phyloP scores from a whole-genome alignment of 352 stramenopile species.

The Thalassiosira hispida region DNA sequence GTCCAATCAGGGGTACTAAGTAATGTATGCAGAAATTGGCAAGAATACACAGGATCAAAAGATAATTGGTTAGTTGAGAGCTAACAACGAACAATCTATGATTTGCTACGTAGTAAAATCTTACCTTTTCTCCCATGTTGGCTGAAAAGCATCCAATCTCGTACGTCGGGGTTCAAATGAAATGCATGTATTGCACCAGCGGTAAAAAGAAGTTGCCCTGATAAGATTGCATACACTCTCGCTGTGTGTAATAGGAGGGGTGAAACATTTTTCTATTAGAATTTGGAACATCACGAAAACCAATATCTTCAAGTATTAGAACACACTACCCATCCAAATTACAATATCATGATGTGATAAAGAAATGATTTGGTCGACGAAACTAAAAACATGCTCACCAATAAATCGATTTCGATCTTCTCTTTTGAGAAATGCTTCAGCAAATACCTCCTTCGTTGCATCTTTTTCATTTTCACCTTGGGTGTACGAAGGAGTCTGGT shows the following conservation, averaged over 20 bases:
- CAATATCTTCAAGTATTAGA: too few relatives aligned
- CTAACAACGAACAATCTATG: conserved; percentile 10
- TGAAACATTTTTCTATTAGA: neutral
- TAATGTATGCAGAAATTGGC: conserved; percentile 5
- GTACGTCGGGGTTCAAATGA: conserved; percentile 55
- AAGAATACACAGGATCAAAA: too few relatives aligned
- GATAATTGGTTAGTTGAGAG: conserved; percentile 8
- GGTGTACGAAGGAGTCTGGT: neutral
- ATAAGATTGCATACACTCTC: conserved; percentile 81
- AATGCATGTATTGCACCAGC: conserved; percentile 70
- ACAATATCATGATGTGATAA: neutral
- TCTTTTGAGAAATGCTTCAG: conserved; percentile 72
- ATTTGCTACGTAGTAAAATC: conserved; percentile 2
- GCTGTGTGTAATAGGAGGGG: conserved; percentile 38
- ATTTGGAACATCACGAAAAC: too few relatives aligned
- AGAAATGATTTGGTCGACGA: neutral
- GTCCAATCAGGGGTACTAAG: conserved; percentile 57
- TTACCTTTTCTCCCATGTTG: conserved; percentile 37
- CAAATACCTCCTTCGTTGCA: conserved; percentile 57
- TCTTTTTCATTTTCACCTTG: conserved; percentile 36
- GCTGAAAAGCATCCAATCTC: conserved; percentile 51
- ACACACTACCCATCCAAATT: neutral
- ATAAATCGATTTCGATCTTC: conserved; percentile 80
- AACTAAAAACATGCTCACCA: conserved; percentile 43
- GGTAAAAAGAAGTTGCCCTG: conserved; percentile 76